A percentile compares a stretch with the other conserved stretches of the same genome.
phyloP scores from a whole-genome alignment of 192 early-diverging fungal genomes.

The Chytriomyces confervae region DNA sequence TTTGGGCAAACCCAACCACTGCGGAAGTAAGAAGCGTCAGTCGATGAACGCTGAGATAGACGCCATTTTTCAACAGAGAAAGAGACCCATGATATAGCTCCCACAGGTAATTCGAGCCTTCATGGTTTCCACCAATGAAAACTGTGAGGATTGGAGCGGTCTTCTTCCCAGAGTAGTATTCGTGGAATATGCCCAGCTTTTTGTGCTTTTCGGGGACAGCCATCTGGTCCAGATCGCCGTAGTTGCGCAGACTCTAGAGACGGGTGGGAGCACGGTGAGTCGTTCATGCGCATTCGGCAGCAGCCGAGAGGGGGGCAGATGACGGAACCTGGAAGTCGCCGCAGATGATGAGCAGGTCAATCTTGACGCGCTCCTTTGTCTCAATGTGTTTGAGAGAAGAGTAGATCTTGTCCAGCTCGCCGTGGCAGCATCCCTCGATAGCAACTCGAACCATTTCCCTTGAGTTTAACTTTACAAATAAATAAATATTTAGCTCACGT shows the following conservation, averaged over 20 bases:
- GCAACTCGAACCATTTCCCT: slow-evolving; percentile 66
- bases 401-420: slow-evolving; percentile 89
- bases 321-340: slow-evolving; percentile 90
- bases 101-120: slow-evolving; percentile 91
- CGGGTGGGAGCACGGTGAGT: background rate
- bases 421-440: slow-evolving; percentile 96
- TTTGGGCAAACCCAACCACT: slow-evolving; percentile 95
- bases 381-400: slow-evolving; percentile 68
- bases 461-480: background rate
- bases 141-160: slow-evolving; percentile 85
- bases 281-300: background rate
- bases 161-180: slow-evolving; percentile 88
- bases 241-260: slow-evolving; percentile 78
- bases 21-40: slow-evolving; percentile 60
- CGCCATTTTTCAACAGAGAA: background rate
- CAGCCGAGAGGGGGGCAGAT: background rate
- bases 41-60: background rate
- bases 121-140: slow-evolving; percentile 99
- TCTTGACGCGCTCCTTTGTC: slow-evolving; percentile 59
- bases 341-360: slow-evolving; percentile 94
- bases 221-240: slow-evolving; percentile 77
- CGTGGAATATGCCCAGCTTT: slow-evolving; percentile 82
- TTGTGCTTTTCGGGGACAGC: slow-evolving; percentile 88
- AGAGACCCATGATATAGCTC: slow-evolving; percentile 74
- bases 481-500: background rate